These are phyloP conservation scores for Chaetomiaceae sp. DNA, from an alignment of 2,329 filamentous ascomycete genomes.

Conservation along the genomic window DNA sequence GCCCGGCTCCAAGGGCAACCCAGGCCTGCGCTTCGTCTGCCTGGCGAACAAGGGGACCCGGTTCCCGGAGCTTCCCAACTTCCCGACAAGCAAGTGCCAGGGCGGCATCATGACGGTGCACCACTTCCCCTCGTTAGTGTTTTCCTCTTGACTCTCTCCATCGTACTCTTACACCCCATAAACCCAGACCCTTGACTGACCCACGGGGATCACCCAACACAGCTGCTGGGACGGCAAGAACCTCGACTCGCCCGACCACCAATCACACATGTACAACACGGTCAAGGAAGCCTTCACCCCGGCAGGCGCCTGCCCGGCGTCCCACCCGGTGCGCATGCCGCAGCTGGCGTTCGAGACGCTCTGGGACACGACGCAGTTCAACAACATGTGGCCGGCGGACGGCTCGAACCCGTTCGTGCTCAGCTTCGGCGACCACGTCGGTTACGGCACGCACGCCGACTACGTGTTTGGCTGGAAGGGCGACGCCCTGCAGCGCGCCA, in stretches of 20 bases:
- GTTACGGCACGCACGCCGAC: constrained; percentile 32
- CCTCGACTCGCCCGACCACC: constrained; percentile 35
- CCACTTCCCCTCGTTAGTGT: constrained; percentile 31
- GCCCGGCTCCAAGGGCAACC: constrained; percentile 15
- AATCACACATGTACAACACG: constrained; percentile 31
- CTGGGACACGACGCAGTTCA: constrained; percentile 39
- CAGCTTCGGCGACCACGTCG: constrained; percentile 22
- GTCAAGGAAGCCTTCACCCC: constrained; percentile 22
- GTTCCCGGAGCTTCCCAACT: constrained; percentile 36
- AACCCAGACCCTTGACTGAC: too few species aligned
- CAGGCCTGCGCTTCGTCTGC: constrained; percentile 39
- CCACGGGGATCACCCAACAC: constrained; percentile 36
- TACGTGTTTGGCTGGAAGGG: constrained; percentile 35
- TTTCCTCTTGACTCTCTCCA: too few species aligned
- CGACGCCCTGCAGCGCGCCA: constrained; percentile 31
- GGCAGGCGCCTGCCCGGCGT: constrained; percentile 27
- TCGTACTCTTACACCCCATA: too few species aligned
- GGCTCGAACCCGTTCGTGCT: constrained; percentile 30
- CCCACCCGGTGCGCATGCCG: constrained; percentile 30
- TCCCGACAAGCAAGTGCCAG: constrained; percentile 35
- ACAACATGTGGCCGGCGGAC: constrained; percentile 35
- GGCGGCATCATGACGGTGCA: constrained; percentile 42
- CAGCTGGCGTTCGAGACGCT: constrained; percentile 41
- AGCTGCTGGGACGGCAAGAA: constrained; percentile 48
- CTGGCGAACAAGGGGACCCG: constrained; percentile 33